phyloP scores from a whole-genome alignment of 441 rosid species.

The Arabidopsis hybrid region DNA sequence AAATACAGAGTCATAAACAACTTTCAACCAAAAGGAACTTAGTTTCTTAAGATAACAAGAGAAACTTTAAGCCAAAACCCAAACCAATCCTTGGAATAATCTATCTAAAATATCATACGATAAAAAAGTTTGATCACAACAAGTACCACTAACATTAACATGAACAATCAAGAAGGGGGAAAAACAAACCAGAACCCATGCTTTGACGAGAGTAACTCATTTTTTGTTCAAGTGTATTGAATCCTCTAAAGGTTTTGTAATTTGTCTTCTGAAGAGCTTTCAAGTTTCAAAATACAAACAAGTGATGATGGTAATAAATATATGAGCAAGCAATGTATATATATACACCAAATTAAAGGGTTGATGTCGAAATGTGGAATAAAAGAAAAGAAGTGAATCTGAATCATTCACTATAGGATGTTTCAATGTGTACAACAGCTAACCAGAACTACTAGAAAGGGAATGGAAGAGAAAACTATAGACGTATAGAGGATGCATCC shows the following conservation, averaged over 20 bases:
- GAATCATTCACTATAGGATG: constrained; percentile 52
- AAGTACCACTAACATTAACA: constrained; percentile 19
- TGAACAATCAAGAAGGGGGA: constrained; percentile 27
- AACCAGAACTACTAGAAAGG: constrained; percentile 47
- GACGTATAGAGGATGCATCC: constrained; percentile 52
- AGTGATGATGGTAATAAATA: constrained; percentile 63
- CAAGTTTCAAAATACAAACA: constrained; percentile 35
- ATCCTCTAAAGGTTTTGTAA: constrained; percentile 2
- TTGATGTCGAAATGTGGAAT: constrained; percentile 29
- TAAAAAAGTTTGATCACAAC: constrained; percentile 7
- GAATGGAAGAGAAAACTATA: constrained; percentile 48
- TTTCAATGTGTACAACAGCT: constrained; percentile 60
- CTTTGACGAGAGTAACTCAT: constrained; percentile 78
- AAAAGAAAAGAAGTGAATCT: constrained; percentile 69
- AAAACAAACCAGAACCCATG: constrained; percentile 66
- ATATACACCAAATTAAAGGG: constrained; percentile 52
- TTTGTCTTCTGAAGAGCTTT: constrained; percentile 31
- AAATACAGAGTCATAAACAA: constrained; percentile 24
- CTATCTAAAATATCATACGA: background rate
- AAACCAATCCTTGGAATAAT: background rate
- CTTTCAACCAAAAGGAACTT: background rate
- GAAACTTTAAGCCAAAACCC: background rate
- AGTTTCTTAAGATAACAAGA: background rate
- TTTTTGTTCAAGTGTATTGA: constrained; percentile 30
- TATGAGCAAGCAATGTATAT: constrained; percentile 48